Evolutionary conservation across 495 filamentous ascomycete genomes (phyloP).

Genomic region (Lichenothelia convexa): DNA sequence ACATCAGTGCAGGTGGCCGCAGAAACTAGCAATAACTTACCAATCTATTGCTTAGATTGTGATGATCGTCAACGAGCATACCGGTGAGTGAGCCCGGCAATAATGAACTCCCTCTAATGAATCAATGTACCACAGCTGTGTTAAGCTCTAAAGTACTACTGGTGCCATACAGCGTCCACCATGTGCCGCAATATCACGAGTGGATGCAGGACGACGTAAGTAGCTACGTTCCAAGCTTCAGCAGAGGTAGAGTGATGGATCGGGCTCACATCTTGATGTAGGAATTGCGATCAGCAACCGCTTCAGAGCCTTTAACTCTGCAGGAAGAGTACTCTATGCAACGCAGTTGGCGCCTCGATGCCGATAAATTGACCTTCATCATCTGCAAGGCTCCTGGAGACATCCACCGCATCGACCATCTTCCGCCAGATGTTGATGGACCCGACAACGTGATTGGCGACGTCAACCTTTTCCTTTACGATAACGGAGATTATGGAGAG

Average conservation of each 20-base stretch:
- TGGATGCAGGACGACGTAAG: slow-evolving; percentile 82
- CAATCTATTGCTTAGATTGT: too few species aligned
- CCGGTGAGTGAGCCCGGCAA: too few species aligned
- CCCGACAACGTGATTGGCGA: slow-evolving; percentile 57
- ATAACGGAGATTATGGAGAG: slow-evolving; percentile 15
- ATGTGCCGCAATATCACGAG: slow-evolving; percentile 64
- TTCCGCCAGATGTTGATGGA: slow-evolving; percentile 29
- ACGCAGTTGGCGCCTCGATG: slow-evolving; percentile 53
- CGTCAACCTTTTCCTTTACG: slow-evolving; percentile 64
- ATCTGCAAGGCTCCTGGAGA: slow-evolving; percentile 27
- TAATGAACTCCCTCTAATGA: too few species aligned
- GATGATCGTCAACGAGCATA: too few species aligned
- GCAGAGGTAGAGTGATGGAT: neutral
- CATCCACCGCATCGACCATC: too few species aligned
- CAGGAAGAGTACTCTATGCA: slow-evolving; percentile 78
- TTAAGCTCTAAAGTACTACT: slow-evolving; percentile 46
- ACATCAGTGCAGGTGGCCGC: too few species aligned
- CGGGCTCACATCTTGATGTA: slow-evolving; percentile 15
- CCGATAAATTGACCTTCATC: slow-evolving; percentile 63
- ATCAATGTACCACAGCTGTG: too few species aligned
- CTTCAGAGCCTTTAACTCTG: slow-evolving; percentile 62
- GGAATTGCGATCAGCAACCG: slow-evolving; percentile 67
- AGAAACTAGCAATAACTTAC: too few species aligned
- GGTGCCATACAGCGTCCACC: slow-evolving; percentile 66
- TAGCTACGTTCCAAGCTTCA: neutral